These are phyloP conservation scores for Kitagawia praeruptora DNA, from an alignment of 129 eudicot species.

Conservation along the genomic window DNA sequence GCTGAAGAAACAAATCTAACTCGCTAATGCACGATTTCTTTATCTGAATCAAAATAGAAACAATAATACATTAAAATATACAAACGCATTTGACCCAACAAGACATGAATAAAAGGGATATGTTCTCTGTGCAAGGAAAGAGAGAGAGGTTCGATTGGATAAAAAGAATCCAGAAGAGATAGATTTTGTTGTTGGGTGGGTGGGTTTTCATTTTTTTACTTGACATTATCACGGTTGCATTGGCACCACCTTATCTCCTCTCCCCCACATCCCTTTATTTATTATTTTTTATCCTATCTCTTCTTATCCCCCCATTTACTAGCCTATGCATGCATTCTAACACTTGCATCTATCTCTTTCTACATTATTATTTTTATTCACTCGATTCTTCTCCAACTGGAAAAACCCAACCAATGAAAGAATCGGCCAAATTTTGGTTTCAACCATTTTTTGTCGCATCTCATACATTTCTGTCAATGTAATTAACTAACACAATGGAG, in stretches of 20 bases:
- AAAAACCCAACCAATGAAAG: constrained; percentile 4
- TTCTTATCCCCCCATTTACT: constrained; percentile 6
- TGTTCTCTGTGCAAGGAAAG: constrained; percentile 68
- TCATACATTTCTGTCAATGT: background rate
- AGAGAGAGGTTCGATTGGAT: constrained; percentile 62
- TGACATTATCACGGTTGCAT: constrained; percentile 46
- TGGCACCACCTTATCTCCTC: constrained; percentile 60
- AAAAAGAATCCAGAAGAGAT: constrained; percentile 56
- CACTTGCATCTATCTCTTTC: constrained; percentile 8
- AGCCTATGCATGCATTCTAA: background rate
- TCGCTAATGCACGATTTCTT: too few species aligned
- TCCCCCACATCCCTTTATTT: constrained; percentile 28
- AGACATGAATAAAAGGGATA: constrained; percentile 49
- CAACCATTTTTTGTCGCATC: background rate
- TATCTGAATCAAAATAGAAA: background rate
- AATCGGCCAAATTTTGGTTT: background rate
- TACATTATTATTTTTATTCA: background rate
- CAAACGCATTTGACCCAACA: constrained; percentile 7
- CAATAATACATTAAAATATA: constrained; percentile 2
- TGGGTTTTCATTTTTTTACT: constrained; percentile 33
- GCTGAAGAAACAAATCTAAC: too few species aligned
- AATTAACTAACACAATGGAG: background rate
- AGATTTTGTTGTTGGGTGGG: constrained; percentile 69
- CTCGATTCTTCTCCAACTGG: background rate
- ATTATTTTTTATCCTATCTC: constrained; percentile 13